Evolutionary conservation across 2,329 filamentous ascomycete genomes (phyloP), one percentile per base, ranked within the genome.

Genomic region (Colletotrichum noveboracense): DNA sequence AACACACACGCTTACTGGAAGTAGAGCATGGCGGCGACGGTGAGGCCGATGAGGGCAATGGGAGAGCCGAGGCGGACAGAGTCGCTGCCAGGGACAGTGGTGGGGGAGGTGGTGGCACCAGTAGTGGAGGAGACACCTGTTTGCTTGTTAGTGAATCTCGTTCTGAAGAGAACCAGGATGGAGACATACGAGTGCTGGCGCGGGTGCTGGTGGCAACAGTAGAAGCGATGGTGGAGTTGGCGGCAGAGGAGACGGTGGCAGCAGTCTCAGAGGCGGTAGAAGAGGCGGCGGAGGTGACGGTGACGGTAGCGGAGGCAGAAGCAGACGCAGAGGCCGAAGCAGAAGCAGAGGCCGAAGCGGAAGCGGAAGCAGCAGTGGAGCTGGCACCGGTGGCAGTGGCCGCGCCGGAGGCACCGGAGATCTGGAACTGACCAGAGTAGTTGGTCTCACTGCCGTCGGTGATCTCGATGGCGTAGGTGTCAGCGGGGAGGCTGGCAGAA

Each of bases 401-500:
- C 8, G 76, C 68, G 21, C 73, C 69, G 28, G 77, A 66, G 56
- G 76, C 74, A 36, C 84, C 84, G 18, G 66, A 24, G 66, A 86
- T 78, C 9, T 77, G 16, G 81, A 87, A 89, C 80, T 82, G 82
- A 14, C 74, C 6, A 79, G 85, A 86, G 85, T 86, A 89, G 87
- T 89, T 89, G 80, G 80, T 80, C 28, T 66, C 77, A 36, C 78
- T 80, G 26, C 79, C 79, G 78, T 89, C 87, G 32, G 70, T 76
- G 79, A 89, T 88, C 82, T 85, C 81, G 78, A 89, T 83, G 76
- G 88, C 87, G 78, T 89, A 89, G 36, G 78, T 80, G 80, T 83
- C 87, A 32, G 82, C 79, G 72, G 84, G 73, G 34, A 88, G 80
- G 74, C 79, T 78, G n/a, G 80, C 60, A 30, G 83, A 77, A 16